Percentiles rank a stretch among this genome's conserved stretches.
Conservation (phyloP, 495 filamentous ascomycete genomes). For the Penicillium pancosmium region DNA sequence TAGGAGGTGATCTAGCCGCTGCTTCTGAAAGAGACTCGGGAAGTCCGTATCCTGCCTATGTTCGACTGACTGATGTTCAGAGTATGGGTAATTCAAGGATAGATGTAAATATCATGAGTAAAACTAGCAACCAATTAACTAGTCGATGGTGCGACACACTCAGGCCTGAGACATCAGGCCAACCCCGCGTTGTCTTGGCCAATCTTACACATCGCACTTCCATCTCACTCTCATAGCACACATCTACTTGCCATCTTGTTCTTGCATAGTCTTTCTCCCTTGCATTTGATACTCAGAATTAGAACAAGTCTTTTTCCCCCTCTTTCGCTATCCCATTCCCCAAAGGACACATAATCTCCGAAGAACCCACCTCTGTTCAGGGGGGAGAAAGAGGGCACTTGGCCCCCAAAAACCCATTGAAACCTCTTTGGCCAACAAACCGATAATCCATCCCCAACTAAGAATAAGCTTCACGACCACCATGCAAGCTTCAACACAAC, state of each 20-base stretch:
- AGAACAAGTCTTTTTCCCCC: neutral
- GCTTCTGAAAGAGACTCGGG: too few relatives aligned
- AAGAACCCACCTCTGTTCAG: neutral
- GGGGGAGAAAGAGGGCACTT: neutral
- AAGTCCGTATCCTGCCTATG: too few relatives aligned
- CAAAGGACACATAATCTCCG: neutral
- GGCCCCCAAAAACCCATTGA: neutral
- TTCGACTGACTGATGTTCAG: too few relatives aligned
- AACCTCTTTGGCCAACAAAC: neutral
- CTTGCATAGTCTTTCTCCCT: neutral
- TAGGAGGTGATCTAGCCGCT: too few relatives aligned
- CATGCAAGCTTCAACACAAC: neutral
- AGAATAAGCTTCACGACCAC: neutral
- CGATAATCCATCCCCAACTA: conserved; percentile 1
- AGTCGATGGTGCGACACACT: too few relatives aligned
- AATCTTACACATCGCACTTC: neutral
- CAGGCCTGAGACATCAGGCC: neutral
- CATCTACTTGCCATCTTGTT: neutral
- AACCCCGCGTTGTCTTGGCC: neutral
- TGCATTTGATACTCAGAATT: neutral
- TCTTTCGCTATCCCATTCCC: neutral
- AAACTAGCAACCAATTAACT: too few relatives aligned
- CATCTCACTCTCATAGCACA: neutral
- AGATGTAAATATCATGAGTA: too few relatives aligned
- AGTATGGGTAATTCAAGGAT: too few relatives aligned